Evolutionary conservation across 805 yeast genomes (phyloP).

Genomic region (Monosporozyma aerobia): DNA sequence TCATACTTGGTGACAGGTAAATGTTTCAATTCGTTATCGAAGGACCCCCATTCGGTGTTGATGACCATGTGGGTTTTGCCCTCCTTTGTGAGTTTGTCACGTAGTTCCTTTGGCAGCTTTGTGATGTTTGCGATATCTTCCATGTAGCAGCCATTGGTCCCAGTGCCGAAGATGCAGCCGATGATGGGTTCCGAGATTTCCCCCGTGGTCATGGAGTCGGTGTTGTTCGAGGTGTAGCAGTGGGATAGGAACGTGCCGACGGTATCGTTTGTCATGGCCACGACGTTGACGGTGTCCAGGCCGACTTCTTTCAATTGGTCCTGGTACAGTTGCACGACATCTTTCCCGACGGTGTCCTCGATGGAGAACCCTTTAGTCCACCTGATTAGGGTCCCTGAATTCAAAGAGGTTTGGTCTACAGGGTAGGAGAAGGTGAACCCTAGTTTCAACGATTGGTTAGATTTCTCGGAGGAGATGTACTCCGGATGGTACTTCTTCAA

Average conservation of each 20-base stretch:
- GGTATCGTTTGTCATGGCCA: conserved; percentile 91
- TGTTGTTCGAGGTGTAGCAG: conserved; percentile 55
- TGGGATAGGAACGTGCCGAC: conserved; percentile 88
- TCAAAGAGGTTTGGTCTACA: conserved; percentile 72
- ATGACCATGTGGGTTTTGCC: conserved; percentile 69
- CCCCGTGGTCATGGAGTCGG: conserved; percentile 41
- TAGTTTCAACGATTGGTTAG: conserved; percentile 42
- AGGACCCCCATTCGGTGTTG: conserved; percentile 98
- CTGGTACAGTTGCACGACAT: conserved; percentile 70
- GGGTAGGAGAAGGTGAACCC: conserved; percentile 97
- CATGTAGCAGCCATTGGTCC: conserved; percentile 92
- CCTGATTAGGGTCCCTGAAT: conserved; percentile 72
- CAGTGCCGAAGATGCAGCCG: conserved; percentile 94
- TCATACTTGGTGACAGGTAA: conserved; percentile 80
- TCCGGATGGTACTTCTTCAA: conserved; percentile 56
- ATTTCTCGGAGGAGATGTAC: conserved; percentile 11
- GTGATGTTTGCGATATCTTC: conserved; percentile 66
- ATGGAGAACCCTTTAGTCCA: conserved; percentile 96
- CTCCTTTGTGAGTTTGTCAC: conserved; percentile 30
- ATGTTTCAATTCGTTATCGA: conserved; percentile 70
- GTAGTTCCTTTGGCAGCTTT: conserved; percentile 48
- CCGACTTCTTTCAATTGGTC: conserved; percentile 49
- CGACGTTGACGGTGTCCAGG: conserved; percentile 53
- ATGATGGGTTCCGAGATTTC: conserved; percentile 67
- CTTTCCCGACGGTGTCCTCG: conserved; percentile 75